Percentiles rank a stretch among this genome's conserved stretches.
Evolutionary conservation across 164 flowering plant species (phyloP).

Genomic region (Magnolia changhungtana): DNA sequence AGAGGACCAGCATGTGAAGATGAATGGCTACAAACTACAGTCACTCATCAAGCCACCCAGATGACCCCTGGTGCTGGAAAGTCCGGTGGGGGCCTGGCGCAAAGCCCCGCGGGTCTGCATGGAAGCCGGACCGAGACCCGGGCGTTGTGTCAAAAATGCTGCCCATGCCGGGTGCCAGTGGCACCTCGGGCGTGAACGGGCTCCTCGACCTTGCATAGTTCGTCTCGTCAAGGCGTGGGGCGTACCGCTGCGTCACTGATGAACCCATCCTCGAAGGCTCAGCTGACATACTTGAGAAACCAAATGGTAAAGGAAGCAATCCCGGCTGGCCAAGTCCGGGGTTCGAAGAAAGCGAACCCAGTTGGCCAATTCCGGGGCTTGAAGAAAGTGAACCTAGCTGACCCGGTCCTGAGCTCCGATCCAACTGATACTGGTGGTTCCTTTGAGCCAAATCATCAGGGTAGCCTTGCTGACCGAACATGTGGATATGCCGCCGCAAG

Average conservation of each 20-base stretch:
- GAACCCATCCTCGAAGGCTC: slow-evolving; percentile 26
- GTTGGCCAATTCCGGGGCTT: background rate
- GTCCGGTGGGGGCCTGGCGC: slow-evolving; percentile 39
- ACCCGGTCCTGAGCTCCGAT: slow-evolving; percentile 18
- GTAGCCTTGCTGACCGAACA: slow-evolving; percentile 29
- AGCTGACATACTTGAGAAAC: slow-evolving; percentile 13
- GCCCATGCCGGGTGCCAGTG: background rate
- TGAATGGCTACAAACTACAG: too few relatives aligned
- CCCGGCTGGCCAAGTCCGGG: slow-evolving; percentile 12
- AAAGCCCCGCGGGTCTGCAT: slow-evolving; percentile 29
- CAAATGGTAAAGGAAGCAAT: slow-evolving; percentile 21
- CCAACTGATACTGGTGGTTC: slow-evolving; percentile 11
- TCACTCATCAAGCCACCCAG: slow-evolving; percentile 53
- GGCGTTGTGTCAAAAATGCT: background rate
- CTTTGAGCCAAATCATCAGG: slow-evolving; percentile 16
- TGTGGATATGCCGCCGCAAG: slow-evolving; percentile 19
- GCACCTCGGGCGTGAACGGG: slow-evolving; percentile 11
- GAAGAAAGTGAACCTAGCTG: background rate
- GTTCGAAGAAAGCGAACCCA: background rate
- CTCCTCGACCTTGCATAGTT: slow-evolving; percentile 31
- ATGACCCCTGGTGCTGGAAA: slow-evolving; percentile 28
- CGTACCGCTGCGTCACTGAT: slow-evolving; percentile 47
- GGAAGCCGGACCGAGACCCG: slow-evolving; percentile 19
- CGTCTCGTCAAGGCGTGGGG: slow-evolving; percentile 48
- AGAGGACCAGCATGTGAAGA: too few relatives aligned